Conservation (phyloP, 2,329 filamentous ascomycete species). For the Fusarium pseudoanthophilum region DNA sequence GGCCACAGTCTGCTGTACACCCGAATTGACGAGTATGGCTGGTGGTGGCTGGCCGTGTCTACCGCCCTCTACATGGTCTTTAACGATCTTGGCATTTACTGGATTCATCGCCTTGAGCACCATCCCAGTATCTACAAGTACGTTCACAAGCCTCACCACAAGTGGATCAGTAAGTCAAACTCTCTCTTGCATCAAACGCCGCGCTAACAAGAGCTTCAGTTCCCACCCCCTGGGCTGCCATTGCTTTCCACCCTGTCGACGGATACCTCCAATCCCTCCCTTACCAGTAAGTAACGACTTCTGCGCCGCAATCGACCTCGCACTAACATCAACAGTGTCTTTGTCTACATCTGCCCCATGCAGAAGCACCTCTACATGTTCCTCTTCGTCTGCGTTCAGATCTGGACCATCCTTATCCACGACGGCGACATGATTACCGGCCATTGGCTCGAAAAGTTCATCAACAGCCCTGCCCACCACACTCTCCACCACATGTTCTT, state of each 20-base stretch:
- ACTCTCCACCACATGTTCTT: constrained; percentile 62
- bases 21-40: constrained; percentile 52
- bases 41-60: constrained; percentile 53
- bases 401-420: constrained; percentile 62
- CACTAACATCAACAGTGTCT: constrained; percentile 47
- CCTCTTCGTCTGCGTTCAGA: constrained; percentile 57
- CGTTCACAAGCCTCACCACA: constrained; percentile 61
- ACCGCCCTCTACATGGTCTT: constrained; percentile 56
- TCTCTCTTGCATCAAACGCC: neutral
- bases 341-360: constrained; percentile 58
- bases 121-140: constrained; percentile 60
- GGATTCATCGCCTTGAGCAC: constrained; percentile 59
- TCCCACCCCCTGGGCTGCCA: constrained; percentile 58
- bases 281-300: constrained; percentile 53
- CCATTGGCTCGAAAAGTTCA: constrained; percentile 58
- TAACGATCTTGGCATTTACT: constrained; percentile 60
- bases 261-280: constrained; percentile 59
- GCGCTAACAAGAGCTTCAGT: constrained; percentile 44
- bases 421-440: constrained; percentile 61
- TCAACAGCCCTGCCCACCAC: constrained; percentile 61
- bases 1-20: constrained; percentile 57
- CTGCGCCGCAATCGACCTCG: too few relatives aligned
- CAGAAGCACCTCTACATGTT: constrained; percentile 58
- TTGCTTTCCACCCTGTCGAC: constrained; percentile 60
- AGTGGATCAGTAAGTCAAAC: constrained; percentile 56